phyloP scores from a whole-genome alignment of 805 yeast species.

The Candida pseudoglaebosa region DNA sequence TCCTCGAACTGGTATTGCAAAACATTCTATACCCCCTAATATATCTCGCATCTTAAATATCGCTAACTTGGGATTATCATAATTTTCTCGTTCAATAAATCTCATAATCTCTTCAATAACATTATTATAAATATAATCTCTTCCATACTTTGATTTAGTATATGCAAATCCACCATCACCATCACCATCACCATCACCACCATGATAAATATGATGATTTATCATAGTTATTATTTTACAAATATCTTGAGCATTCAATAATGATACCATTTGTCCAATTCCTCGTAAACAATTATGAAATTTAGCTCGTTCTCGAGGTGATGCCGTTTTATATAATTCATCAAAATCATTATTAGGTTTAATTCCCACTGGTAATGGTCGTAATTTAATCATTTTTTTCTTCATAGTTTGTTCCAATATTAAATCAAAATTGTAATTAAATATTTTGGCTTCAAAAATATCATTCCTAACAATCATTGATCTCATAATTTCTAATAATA shows the following conservation, averaged over 20 bases:
- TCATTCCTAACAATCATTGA: constrained; percentile 3
- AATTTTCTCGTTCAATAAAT: constrained; percentile 13
- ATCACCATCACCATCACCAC: no score
- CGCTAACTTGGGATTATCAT: constrained; percentile 9
- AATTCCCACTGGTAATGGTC: constrained; percentile 1
- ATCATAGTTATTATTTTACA: constrained; percentile 16
- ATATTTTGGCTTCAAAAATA: constrained; percentile 3
- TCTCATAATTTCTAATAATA: constrained; percentile 9
- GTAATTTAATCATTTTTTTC: neutral
- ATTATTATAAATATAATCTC: constrained; percentile 7
- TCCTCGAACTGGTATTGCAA: constrained; percentile 1
- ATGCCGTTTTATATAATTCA: constrained; percentile 4
- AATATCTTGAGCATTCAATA: constrained; percentile 14
- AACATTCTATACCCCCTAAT: constrained; percentile 8
- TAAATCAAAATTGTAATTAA: constrained; percentile 3
- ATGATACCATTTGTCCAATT: constrained; percentile 26
- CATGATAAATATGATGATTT: constrained; percentile 3
- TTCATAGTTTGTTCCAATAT: neutral
- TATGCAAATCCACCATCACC: constrained; percentile 6
- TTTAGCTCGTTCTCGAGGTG: constrained; percentile 8
- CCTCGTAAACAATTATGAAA: constrained; percentile 26
- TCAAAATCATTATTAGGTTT: constrained; percentile 3
- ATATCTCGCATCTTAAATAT: constrained; percentile 18
- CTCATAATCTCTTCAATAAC: constrained; percentile 17
- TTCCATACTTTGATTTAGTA: constrained; percentile 11